Conservation (phyloP, 441 rosid species). For the Breynia disticha region DNA sequence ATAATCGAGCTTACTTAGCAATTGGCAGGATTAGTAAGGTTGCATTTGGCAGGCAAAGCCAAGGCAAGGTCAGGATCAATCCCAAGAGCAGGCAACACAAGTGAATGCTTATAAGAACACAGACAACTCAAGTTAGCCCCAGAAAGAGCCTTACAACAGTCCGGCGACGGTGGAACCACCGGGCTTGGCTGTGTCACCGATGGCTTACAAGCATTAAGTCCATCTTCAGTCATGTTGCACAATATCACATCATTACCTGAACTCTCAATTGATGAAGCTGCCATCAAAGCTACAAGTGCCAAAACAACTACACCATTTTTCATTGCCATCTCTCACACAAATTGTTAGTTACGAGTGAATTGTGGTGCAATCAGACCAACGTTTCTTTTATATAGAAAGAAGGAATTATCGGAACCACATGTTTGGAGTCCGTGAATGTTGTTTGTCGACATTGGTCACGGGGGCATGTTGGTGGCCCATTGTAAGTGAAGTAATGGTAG, state of each 20-base stretch:
- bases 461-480: too few species aligned
- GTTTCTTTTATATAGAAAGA: too few species aligned
- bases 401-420: too few species aligned
- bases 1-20: constrained; percentile 12
- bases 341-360: too few species aligned
- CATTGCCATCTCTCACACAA: too few species aligned
- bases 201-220: constrained; percentile 44
- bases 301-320: background rate
- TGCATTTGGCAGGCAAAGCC: constrained; percentile 40
- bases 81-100: constrained; percentile 37
- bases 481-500: too few species aligned
- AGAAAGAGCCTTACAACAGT: constrained; percentile 39
- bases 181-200: constrained; percentile 37
- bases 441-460: too few species aligned
- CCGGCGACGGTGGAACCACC: constrained; percentile 35
- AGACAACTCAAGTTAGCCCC: constrained; percentile 44
- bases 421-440: too few species aligned
- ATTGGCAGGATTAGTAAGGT: constrained; percentile 20
- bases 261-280: constrained; percentile 8
- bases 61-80: constrained; percentile 53
- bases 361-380: too few species aligned
- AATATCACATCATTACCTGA: constrained; percentile 24
- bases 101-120: constrained; percentile 43
- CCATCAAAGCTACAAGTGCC: constrained; percentile 2
- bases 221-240: constrained; percentile 38